Conservation (phyloP, 768 basidiomycete genomes). For the Crassisporium funariophilum region DNA sequence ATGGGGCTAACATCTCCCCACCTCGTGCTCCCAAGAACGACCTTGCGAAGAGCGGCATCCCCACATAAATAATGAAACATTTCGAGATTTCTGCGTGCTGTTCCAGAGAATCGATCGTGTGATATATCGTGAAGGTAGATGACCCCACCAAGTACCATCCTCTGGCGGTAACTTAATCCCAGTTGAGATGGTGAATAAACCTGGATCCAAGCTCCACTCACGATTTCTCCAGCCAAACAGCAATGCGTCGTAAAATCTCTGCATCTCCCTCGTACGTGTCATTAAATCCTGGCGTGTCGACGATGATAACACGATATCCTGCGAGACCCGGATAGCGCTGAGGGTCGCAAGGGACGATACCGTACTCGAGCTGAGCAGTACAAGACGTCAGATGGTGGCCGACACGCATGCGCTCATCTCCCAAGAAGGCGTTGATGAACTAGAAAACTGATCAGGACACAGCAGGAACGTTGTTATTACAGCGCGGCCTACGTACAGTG, state of each 20-base stretch:
- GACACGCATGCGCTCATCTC: background rate
- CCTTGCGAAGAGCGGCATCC: background rate
- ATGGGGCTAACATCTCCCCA: background rate
- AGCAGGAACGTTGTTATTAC: background rate
- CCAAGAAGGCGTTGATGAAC: background rate
- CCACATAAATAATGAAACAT: conserved; percentile 7
- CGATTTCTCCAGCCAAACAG: conserved; percentile 3
- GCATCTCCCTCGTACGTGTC: conserved; percentile 1
- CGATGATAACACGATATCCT: background rate
- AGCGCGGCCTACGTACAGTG: conserved; percentile 1
- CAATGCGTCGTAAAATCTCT: conserved; percentile 3
- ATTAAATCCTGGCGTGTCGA: conserved; percentile 10
- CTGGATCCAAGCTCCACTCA: background rate
- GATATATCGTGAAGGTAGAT: conserved; percentile 9
- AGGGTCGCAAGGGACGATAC: background rate
- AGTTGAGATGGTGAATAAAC: background rate
- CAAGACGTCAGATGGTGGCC: conserved; percentile 6
- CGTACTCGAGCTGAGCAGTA: conserved; percentile 1
- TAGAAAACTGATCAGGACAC: background rate
- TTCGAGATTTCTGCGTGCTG: background rate
- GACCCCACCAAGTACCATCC: conserved; percentile 2
- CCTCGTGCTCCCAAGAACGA: conserved; percentile 5
- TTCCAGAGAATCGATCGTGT: background rate
- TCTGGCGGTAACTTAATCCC: background rate
- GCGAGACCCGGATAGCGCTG: background rate